Base-by-base conservation (phyloP, 2,329 filamentous ascomycete genomes). In the Pestalotiopsis sp. region DNA sequence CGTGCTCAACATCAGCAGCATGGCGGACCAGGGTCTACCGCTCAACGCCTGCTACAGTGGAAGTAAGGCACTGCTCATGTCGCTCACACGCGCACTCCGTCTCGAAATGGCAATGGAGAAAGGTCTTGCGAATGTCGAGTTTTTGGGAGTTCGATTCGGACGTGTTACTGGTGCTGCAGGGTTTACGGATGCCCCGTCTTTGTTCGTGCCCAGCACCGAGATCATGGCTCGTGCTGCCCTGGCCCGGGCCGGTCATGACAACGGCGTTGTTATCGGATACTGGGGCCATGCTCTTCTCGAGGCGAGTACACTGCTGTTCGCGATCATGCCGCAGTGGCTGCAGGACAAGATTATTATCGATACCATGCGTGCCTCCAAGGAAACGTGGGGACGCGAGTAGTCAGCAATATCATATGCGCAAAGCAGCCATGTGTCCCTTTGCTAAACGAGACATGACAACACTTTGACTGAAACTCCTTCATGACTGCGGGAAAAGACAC, bases 1-100 rank as follows among this genome's bases (percentile, higher is more conserved):
- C 41, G 41, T 45, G 13, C 41, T 45, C 13, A 45, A 45, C 41
- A 12, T 45, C 13, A 45, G 41, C 17, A 45, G 13, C 12, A 13
- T 14, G 41, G 41, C 41, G 5, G 17, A 17, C 11, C 12, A 13
- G 13, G 41, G 41, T 4, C 41, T 14, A 6, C 41, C 41, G 12
- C 17, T 45, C 5, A 45, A 45, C 41, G 12, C 13, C 17, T 45
- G 41, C 5, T 45, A 45, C 41, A 86, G n/a, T 81, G 85, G 31
- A 85, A 84, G 41, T 5, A 45, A 45, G 17, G 41, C 41, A 2
- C 5, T 45, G 12, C 41, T 45, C 13, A 45, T 45, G 12, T 45
- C 41, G 17, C 13, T 45, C 17, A 45, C 41, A 17, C 41, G 41
- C 12, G 41, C 13, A 13, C 41, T 45, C 13, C 41, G 41, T 14